Base-by-base conservation (phyloP, 1,139 yeast species). In the Kurtzmaniella quercitrusa region DNA sequence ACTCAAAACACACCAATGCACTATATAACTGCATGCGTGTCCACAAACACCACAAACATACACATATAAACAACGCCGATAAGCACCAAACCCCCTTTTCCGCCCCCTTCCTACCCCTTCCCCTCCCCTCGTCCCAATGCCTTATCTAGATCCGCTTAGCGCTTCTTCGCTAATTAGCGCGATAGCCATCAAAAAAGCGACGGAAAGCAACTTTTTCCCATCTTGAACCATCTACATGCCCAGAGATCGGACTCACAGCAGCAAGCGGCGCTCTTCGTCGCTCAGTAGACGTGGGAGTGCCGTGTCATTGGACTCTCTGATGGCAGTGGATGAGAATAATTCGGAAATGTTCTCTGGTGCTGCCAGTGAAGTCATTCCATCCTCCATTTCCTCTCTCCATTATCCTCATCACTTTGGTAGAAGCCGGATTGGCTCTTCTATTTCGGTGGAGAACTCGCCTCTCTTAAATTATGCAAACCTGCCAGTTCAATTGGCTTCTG, bases 301-400 rank as follows among this genome's bases (percentile, higher is more conserved):
- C 1, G 60, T 73, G 14, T 53, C 67, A 1, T 75, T 81, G 0
- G 49, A 62, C 23, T 67, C 76, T 3, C 49, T 63, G 11, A 43
- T 49, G 3, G 53, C 62, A 40, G 56, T 62, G 21, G 81, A 77
- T 44, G 80, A 71, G 18, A 77, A 77, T 52, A 77, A 68, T 49
- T 65, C 76, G 39, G 97, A 91, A 61, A 83, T 89, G 68, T 91
- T 78, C 63, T 84, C 95, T 4, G 98, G 98, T 36, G 96, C 95
- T 1, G 88, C 89, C 0, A 81, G 91, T 5, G 96, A 87, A 55
- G 80, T 88, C 34, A 82, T 91, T 38, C 98, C 98, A 1, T 85
- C 95, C 19, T 87, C 97, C 1, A 85, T 89, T 51, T 81, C 95
- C 1, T 80, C 95, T 1, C 87, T 91, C 59, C 97, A 89, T 59